phyloP scores from a whole-genome alignment of 2,329 filamentous ascomycete species.

The Ploettnerulaceae sp. region DNA sequence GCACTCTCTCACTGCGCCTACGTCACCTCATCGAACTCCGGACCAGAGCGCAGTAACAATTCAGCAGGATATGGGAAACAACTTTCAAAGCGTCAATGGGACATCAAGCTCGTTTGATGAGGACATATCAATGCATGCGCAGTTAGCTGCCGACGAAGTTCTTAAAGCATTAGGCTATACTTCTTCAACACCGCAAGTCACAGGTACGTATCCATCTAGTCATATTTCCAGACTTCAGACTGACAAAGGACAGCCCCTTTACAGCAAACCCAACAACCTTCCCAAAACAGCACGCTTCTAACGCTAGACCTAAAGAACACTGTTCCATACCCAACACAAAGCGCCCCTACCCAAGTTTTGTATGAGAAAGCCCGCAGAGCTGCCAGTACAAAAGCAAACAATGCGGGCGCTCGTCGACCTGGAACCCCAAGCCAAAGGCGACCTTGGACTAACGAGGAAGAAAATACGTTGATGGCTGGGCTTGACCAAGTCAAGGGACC shows the following conservation, averaged over 20 bases:
- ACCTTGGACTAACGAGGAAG: conserved; percentile 85
- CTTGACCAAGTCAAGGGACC: conserved; percentile 85
- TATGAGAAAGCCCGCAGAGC: conserved; percentile 53
- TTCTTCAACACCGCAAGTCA: background rate
- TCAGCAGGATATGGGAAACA: background rate
- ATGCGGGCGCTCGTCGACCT: conserved; percentile 44
- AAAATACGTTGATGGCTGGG: conserved; percentile 83
- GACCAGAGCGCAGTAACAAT: background rate
- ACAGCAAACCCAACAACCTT: background rate
- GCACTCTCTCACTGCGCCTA: conserved; percentile 29
- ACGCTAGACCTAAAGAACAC: background rate
- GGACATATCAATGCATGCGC: conserved; percentile 7
- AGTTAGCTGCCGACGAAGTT: conserved; percentile 7
- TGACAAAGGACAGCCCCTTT: background rate
- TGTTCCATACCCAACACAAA: conserved; percentile 27
- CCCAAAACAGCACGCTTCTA: background rate
- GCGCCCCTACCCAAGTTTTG: conserved; percentile 47
- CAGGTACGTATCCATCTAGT: background rate
- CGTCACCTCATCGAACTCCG: conserved; percentile 10
- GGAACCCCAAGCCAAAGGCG: conserved; percentile 56
- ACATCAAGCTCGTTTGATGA: conserved; percentile 1
- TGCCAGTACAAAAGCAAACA: conserved; percentile 50
- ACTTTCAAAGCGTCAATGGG: background rate
- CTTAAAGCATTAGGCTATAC: conserved; percentile 2
- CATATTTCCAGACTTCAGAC: background rate